Evolutionary conservation across 495 filamentous ascomycete species (phyloP), one percentile per base, ranked within the genome.

Genomic region (Chaetomidium leptoderma): DNA sequence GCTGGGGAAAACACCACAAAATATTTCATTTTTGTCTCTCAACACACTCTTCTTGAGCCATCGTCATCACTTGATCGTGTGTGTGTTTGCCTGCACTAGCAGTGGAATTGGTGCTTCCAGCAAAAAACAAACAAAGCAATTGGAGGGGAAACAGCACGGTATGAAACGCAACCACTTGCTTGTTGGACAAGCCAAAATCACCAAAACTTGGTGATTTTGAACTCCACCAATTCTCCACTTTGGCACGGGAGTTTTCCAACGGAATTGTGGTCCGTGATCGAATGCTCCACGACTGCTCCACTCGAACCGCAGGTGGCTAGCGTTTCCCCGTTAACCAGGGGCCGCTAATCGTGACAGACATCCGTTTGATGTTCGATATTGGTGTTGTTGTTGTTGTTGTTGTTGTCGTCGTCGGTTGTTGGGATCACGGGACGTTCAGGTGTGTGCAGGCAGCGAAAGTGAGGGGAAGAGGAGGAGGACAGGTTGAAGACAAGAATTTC

Each of bases 1-100:
- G 55, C 56, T 40, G 53, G 63, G 63, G 62, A 57, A 32, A 63
- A 35, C 45, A 62, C 55, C 63, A 70, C 56, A 64, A 67, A 65
- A 64, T n/a, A 66, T 60, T 66, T 66, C 59, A 42, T 59, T 70
- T 58, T 48, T 63, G 57, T 58, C 39, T 54, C 50, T n/a, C 44
- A n/a, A n/a, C n/a, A 21, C 27, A 33, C 39, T 11, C 40, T 57
- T 42, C 32, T 32, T 30, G 10, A 8, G 2, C 36, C 23, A 0
- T 35, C 14, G 3, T 29, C 19, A n/a, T n/a, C 21, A n/a, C 16
- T 0, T 47, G n/a, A n/a, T n/a, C n/a, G n/a, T n/a, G n/a, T n/a
- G n/a, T n/a, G n/a, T n/a, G n/a, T n/a, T n/a, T n/a, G n/a, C n/a
- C n/a, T n/a, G n/a, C n/a, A n/a, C 19, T 40, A 9, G 8, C 24